Evolutionary conservation across 768 basidiomycete species (phyloP).

Genomic region (Russula brevipes): DNA sequence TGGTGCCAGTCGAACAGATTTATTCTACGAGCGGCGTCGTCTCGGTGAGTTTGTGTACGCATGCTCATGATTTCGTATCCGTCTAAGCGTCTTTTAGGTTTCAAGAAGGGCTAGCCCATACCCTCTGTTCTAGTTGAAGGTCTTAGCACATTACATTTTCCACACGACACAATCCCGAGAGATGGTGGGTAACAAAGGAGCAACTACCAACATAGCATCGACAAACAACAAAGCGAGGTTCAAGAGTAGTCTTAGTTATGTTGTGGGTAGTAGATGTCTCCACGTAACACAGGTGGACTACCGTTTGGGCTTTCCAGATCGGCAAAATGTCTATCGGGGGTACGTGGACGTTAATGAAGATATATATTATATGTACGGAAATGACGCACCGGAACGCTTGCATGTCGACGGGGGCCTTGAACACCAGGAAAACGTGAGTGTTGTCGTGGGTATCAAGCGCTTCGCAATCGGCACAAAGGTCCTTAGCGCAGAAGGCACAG

Average conservation of each 20-base stretch:
- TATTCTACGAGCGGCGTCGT: slow-evolving; percentile 87
- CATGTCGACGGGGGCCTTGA: slow-evolving; percentile 84
- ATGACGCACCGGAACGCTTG: slow-evolving; percentile 55
- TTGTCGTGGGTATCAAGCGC: slow-evolving; percentile 74
- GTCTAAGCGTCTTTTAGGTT: slow-evolving; percentile 40
- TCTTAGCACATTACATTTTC: slow-evolving; percentile 2
- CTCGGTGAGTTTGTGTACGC: slow-evolving; percentile 50
- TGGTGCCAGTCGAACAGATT: slow-evolving; percentile 87
- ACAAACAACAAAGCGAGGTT: not conserved
- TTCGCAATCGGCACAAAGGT: slow-evolving; percentile 85
- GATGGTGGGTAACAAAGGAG: not conserved
- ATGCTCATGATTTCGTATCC: not conserved
- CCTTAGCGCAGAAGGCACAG: slow-evolving; percentile 82
- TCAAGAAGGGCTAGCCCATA: slow-evolving; percentile 52
- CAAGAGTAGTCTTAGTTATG: not conserved
- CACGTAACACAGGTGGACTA: slow-evolving; percentile 16
- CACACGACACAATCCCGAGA: not conserved
- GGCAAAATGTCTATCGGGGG: slow-evolving; percentile 9
- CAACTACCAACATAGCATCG: not conserved
- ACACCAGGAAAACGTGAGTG: slow-evolving; percentile 79
- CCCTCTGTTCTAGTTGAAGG: not conserved
- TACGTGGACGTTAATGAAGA: slow-evolving; percentile 9
- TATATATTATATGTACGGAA: not conserved
- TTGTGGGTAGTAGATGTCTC: slow-evolving; percentile 10
- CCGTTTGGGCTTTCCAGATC: slow-evolving; percentile 5